Conservation (phyloP, 495 filamentous ascomycete species). For the Terfezia boudieri region DNA sequence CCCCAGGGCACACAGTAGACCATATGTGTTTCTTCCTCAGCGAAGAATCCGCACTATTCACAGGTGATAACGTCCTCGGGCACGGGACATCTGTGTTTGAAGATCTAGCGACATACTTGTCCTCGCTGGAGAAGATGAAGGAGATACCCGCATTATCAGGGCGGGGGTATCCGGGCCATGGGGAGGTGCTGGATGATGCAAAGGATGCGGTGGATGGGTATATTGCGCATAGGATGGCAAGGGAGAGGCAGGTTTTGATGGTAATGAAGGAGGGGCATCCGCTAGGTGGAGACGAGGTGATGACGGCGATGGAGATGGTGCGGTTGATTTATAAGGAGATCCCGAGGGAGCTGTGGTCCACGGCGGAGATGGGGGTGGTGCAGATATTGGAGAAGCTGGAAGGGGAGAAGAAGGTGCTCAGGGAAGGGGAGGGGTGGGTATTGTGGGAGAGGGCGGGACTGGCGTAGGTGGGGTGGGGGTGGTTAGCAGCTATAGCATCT, state of each 20-base stretch:
- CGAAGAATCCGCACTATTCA: conserved; percentile 74
- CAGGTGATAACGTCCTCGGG: conserved; percentile 83
- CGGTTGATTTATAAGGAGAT: conserved; percentile 65
- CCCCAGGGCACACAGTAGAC: conserved; percentile 70
- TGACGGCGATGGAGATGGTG: conserved; percentile 62
- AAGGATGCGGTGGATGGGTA: conserved; percentile 50
- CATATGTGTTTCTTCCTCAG: conserved; percentile 49
- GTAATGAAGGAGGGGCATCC: conserved; percentile 29
- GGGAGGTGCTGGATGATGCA: conserved; percentile 46
- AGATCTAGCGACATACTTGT: conserved; percentile 49
- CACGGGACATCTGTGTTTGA: conserved; percentile 89
- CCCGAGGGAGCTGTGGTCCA: conserved; percentile 45
- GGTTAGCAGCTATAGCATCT: background rate
- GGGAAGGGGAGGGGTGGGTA: conserved; percentile 25
- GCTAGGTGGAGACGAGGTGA: conserved; percentile 20
- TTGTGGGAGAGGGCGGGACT: conserved; percentile 27
- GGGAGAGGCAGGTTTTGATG: conserved; percentile 61
- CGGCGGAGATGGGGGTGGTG: conserved; percentile 45
- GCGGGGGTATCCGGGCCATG: conserved; percentile 77
- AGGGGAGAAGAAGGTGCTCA: conserved; percentile 37
- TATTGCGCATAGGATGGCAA: conserved; percentile 50
- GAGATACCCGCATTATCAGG: conserved; percentile 29
- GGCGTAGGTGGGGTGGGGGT: background rate
- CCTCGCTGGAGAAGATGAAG: conserved; percentile 50
- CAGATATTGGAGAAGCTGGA: conserved; percentile 50